Base-by-base conservation (phyloP, 148 eudicot species). In the Persicaria maculosa region DNA sequence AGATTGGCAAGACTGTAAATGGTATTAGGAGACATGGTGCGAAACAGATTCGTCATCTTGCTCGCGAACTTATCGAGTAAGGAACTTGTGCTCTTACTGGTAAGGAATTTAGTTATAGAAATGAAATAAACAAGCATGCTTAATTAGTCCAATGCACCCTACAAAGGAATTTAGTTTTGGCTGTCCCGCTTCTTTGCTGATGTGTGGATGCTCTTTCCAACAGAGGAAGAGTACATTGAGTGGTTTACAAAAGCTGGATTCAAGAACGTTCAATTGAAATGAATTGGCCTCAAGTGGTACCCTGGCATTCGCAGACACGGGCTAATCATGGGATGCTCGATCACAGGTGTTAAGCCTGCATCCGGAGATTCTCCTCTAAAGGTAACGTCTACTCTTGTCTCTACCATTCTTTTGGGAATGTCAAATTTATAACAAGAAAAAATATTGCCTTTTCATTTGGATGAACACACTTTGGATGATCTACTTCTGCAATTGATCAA, bases 201-300 rank as follows among this genome's bases (percentile, higher is more conserved):
- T 79, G 84, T 88, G 61, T 94, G 97, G 98, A 94, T 94, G 98
- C 96, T 94, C 78, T 94, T 94, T 78, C 98, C 97, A 5, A 94
- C 86, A 76, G 97, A 94, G 81, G 97, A 92, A 81, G 98, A 94
- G 78, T 91, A 94, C 77, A 90, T 94, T 61, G 93, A 88, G 19
- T 94, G 98, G 98, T 94, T 91, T 74, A 36, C 78, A 68, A 94
- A 91, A 74, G 97, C 97, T 2, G 98, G 98, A 68, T 94, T 94
- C 68, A 86, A 86, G 53, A 88, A 94, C 77, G 98, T 92, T 68
- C 88, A 94, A 73, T 75, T 94, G 0, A 94, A 92, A 81, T 86
- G 96, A 82, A 92, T 92, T 77, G 98, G 98, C 47, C 97, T 96
- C 16, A 87, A 90, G 84, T 94, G 97, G 97, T 91, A 90, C 59